A percentile compares a stretch with the other conserved stretches of the same genome.
phyloP scores from a whole-genome alignment of 176 grass and related monocot species.

The Thalia dealbata region DNA sequence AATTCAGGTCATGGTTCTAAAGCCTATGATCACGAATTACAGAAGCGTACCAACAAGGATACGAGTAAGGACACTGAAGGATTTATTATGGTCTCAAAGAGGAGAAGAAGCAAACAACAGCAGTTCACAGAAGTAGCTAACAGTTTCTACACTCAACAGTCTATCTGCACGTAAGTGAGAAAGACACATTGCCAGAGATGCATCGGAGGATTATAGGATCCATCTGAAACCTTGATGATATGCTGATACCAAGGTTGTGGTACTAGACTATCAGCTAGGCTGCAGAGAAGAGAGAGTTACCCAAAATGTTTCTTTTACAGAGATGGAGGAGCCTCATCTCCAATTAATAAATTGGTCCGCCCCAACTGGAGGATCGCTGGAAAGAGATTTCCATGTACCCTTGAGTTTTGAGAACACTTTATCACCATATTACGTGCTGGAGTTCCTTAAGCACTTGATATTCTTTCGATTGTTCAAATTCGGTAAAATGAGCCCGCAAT shows the following conservation, averaged over 20 bases:
- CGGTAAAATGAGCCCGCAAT: no score
- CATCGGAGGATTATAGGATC: background rate
- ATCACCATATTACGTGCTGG: no score
- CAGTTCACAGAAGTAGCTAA: constrained; percentile 52
- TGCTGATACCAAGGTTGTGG: background rate
- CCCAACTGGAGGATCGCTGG: no score
- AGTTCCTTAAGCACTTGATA: no score
- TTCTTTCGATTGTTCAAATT: no score
- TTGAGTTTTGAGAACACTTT: no score
- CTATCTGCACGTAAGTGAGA: constrained; percentile 70
- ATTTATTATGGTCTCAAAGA: constrained; percentile 83
- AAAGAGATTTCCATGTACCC: no score
- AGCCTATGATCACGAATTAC: constrained; percentile 23
- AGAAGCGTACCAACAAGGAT: constrained; percentile 8
- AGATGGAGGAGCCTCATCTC: no score
- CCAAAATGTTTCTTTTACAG: background rate
- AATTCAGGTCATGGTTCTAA: constrained; percentile 13
- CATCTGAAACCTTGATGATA: background rate
- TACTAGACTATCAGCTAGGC: background rate
- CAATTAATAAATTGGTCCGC: no score
- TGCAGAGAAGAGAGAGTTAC: background rate
- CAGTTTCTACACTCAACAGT: constrained; percentile 65
- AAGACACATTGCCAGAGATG: background rate
- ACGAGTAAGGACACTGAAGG: constrained; percentile 63
- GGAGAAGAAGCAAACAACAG: constrained; percentile 61